Evolutionary conservation across 768 basidiomycete genomes (phyloP).

Genomic region (Phanerochaete carnosa): DNA sequence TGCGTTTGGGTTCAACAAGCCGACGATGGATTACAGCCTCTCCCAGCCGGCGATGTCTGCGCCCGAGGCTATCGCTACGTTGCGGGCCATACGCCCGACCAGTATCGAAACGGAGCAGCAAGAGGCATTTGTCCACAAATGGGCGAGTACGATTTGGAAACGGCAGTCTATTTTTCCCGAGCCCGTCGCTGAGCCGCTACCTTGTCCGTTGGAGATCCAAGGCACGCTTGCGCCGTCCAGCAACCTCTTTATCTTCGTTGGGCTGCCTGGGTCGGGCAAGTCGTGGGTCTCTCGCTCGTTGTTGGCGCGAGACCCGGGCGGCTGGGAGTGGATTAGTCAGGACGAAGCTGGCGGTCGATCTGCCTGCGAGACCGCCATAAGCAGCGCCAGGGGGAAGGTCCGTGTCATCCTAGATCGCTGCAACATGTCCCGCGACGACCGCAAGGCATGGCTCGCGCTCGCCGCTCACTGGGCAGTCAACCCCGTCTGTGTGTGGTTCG

Average conservation of each 20-base stretch:
- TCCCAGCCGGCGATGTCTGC: slow-evolving; percentile 48
- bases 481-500: slow-evolving; percentile 54
- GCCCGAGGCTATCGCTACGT: slow-evolving; percentile 40
- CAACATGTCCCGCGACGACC: slow-evolving; percentile 45
- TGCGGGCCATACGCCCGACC: slow-evolving; percentile 51
- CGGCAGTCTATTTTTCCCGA: slow-evolving; percentile 49
- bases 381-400: slow-evolving; percentile 31
- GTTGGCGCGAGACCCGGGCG: slow-evolving; percentile 38
- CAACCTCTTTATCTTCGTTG: slow-evolving; percentile 54
- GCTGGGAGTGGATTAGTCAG: slow-evolving; percentile 50
- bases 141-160: slow-evolving; percentile 59
- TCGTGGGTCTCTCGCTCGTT: slow-evolving; percentile 51
- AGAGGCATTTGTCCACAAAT: slow-evolving; percentile 54
- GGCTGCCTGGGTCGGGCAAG: slow-evolving; percentile 61
- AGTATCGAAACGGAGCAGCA: slow-evolving; percentile 57
- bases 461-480: slow-evolving; percentile 46
- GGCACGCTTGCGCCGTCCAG: slow-evolving; percentile 32
- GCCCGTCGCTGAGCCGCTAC: slow-evolving; percentile 46
- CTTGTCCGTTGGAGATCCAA: slow-evolving; percentile 43
- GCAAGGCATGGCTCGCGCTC: slow-evolving; percentile 48
- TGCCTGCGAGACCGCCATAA: slow-evolving; percentile 49
- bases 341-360: slow-evolving; percentile 52
- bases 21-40: slow-evolving; percentile 30
- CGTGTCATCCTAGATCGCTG: slow-evolving; percentile 54
- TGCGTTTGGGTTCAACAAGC: slow-evolving; percentile 50